Conservation (phyloP, 139 green algal species). For the Tetraselmis chui region DNA sequence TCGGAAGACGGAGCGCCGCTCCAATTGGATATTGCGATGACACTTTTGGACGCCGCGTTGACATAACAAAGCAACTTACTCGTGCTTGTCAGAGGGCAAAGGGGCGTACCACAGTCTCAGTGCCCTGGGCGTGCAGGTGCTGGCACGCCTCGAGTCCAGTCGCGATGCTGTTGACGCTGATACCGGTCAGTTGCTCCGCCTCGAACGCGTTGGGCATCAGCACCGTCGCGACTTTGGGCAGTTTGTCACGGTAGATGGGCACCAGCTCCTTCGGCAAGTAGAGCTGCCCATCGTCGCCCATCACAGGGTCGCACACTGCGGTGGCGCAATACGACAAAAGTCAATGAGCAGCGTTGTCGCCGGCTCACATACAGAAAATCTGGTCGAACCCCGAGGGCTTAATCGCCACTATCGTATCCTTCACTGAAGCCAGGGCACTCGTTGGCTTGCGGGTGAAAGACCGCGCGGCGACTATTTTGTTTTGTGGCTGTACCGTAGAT, state of each 20-base stretch:
- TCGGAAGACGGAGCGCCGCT: neutral
- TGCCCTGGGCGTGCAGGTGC: conserved; percentile 49
- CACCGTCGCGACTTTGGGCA: conserved; percentile 63
- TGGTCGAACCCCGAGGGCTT: no score
- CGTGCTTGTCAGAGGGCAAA: neutral
- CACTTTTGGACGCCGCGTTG: no score
- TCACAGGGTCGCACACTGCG: conserved; percentile 89
- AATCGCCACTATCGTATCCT: no score
- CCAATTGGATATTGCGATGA: neutral
- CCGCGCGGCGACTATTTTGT: no score
- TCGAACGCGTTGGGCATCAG: conserved; percentile 85
- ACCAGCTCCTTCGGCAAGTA: conserved; percentile 75
- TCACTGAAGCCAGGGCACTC: no score
- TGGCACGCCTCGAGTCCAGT: conserved; percentile 53
- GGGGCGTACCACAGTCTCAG: conserved; percentile 62
- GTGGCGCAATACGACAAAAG: no score
- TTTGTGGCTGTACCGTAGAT: conserved; percentile 39
- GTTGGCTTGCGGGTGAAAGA: no score
- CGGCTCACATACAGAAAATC: no score
- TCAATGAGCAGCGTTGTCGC: no score
- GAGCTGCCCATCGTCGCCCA: conserved; percentile 82
- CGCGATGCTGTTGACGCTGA: conserved; percentile 37
- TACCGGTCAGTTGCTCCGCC: conserved; percentile 68
- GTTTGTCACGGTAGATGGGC: conserved; percentile 43
- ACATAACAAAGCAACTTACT: neutral